Evolutionary conservation across 805 yeast species (phyloP).

Genomic region (Cyberlindnera euphorbiae): DNA sequence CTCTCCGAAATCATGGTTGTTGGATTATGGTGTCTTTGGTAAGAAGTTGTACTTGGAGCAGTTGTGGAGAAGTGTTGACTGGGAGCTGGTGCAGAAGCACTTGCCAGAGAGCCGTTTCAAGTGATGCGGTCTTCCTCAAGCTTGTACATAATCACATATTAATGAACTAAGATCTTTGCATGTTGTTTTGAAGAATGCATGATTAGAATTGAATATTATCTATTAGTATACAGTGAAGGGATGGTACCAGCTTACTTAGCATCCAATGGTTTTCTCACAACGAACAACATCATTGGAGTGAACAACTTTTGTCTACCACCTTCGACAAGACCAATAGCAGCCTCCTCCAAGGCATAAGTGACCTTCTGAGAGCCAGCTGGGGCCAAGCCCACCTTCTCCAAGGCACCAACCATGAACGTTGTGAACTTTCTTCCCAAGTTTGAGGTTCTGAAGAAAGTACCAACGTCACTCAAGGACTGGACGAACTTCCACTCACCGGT

Average conservation of each 20-base stretch:
- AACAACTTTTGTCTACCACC: slow-evolving; percentile 89
- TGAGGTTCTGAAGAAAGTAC: slow-evolving; percentile 86
- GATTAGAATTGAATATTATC: background rate
- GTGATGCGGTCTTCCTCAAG: too few species aligned
- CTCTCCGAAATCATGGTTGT: slow-evolving; percentile 62
- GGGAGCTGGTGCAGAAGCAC: slow-evolving; percentile 54
- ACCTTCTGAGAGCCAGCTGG: slow-evolving; percentile 91
- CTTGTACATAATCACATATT: too few species aligned
- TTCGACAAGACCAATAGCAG: slow-evolving; percentile 89
- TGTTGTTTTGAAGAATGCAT: too few species aligned
- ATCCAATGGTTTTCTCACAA: slow-evolving; percentile 72
- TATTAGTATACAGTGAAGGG: background rate
- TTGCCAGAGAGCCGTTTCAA: slow-evolving; percentile 3
- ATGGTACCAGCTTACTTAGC: background rate
- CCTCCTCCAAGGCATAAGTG: slow-evolving; percentile 91
- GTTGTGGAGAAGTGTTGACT: slow-evolving; percentile 65
- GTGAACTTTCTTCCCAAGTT: slow-evolving; percentile 81
- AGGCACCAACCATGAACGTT: slow-evolving; percentile 68
- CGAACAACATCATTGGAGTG: slow-evolving; percentile 96
- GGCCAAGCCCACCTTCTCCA: slow-evolving; percentile 84
- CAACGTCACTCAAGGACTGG: slow-evolving; percentile 71
- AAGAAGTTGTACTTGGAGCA: slow-evolving; percentile 58
- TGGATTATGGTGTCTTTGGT: slow-evolving; percentile 78
- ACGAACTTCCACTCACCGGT: slow-evolving; percentile 90
- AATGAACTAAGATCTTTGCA: too few species aligned